A percentile compares a stretch with the other conserved stretches of the same genome.
Conservation (phyloP, 192 early-diverging fungal species). For the Linnemannia hyalina region DNA sequence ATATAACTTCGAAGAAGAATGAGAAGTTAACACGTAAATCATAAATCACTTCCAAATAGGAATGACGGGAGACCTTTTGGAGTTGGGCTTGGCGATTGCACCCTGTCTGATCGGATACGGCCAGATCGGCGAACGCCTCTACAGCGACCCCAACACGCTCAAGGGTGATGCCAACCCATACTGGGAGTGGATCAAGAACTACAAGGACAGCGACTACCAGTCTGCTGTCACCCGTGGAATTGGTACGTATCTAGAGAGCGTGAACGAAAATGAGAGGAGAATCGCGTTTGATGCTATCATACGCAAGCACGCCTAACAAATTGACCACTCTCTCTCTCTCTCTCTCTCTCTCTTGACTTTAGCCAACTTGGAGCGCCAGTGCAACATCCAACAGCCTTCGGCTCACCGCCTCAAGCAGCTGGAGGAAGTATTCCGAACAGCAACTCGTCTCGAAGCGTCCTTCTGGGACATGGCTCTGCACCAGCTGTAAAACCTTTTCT, state of each 20-base stretch:
- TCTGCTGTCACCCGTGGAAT: slow-evolving; percentile 68
- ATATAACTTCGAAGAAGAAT: background rate
- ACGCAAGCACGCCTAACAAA: background rate
- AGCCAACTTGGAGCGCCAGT: slow-evolving; percentile 68
- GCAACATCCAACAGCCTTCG: slow-evolving; percentile 65
- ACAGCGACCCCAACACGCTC: slow-evolving; percentile 75
- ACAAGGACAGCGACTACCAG: slow-evolving; percentile 78
- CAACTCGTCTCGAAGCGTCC: slow-evolving; percentile 75
- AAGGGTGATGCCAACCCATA: slow-evolving; percentile 82
- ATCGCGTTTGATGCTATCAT: background rate
- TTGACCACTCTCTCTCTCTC: background rate
- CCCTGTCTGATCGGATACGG: slow-evolving; percentile 90
- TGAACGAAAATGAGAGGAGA: background rate
- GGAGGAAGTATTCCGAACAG: slow-evolving; percentile 77
- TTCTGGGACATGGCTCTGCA: slow-evolving; percentile 81
- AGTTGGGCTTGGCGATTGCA: slow-evolving; percentile 85
- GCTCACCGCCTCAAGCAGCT: slow-evolving; percentile 68
- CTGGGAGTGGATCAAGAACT: slow-evolving; percentile 85
- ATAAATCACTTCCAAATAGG: slow-evolving; percentile 11
- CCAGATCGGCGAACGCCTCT: slow-evolving; percentile 75
- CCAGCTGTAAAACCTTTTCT: slow-evolving; percentile 8
- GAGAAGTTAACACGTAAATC: background rate
- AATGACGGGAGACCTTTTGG: slow-evolving; percentile 77
- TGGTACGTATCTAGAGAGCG: slow-evolving; percentile 32
- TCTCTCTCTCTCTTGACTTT: background rate